Evolutionary conservation across 108 stramenopile genomes (phyloP).

Genomic region (Conticribra guillardii): DNA sequence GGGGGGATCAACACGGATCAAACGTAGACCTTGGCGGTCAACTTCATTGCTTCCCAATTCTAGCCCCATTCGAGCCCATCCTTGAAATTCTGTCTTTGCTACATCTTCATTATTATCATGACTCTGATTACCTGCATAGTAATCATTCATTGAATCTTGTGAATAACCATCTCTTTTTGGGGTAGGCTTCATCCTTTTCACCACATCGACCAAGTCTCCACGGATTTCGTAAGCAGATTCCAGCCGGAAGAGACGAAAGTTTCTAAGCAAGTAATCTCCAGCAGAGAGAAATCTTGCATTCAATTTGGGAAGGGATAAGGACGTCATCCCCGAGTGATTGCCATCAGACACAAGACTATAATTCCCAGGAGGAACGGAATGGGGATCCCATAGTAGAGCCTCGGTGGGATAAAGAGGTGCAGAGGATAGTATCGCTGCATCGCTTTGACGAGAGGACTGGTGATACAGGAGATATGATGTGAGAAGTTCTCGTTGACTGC

Average conservation of each 20-base stretch:
- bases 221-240: constrained; percentile 95
- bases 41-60: constrained; percentile 53
- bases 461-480: constrained; percentile 67
- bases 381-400: constrained; percentile 87
- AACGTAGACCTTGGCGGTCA: constrained; percentile 38
- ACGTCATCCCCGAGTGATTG: constrained; percentile 18
- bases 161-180: constrained; percentile 34
- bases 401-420: constrained; percentile 93
- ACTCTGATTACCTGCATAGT: constrained; percentile 25
- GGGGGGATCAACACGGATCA: constrained; percentile 85
- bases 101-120: constrained; percentile 37
- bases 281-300: constrained; percentile 90
- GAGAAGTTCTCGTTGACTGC: constrained; percentile 49
- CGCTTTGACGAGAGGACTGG: constrained; percentile 68
- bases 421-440: constrained; percentile 59
- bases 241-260: constrained; percentile 88
- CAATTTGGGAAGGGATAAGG: constrained; percentile 90
- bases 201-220: constrained; percentile 86
- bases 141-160: constrained; percentile 42
- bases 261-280: constrained; percentile 90
- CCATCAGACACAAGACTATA: constrained; percentile 22
- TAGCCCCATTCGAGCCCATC: constrained; percentile 88
- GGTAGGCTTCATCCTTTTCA: constrained; percentile 74
- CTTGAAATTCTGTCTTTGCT: constrained; percentile 69
- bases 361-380: constrained; percentile 63